phyloP scores from a whole-genome alignment of 2,329 filamentous ascomycete species.

The Aaosphaeria pasadenensis region DNA sequence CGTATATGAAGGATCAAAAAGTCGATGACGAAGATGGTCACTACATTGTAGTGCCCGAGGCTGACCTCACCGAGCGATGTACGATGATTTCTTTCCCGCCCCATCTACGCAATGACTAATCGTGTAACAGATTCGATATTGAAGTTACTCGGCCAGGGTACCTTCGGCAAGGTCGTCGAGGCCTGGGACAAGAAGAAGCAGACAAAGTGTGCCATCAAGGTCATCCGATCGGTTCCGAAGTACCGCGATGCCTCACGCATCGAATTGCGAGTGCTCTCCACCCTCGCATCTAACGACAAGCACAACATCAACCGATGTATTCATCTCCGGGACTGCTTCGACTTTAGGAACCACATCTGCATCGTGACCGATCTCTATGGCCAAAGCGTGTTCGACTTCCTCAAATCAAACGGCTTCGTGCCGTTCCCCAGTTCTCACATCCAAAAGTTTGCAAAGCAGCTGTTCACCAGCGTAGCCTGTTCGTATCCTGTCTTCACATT shows the following conservation, averaged over 20 bases:
- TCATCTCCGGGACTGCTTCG: constrained; percentile 93
- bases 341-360: constrained; percentile 96
- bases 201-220: constrained; percentile 89
- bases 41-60: constrained; percentile 88
- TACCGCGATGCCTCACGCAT: constrained; percentile 96
- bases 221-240: constrained; percentile 97
- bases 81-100: constrained; percentile 39
- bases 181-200: constrained; percentile 76
- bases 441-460: constrained; percentile 89
- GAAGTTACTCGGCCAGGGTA: constrained; percentile 90
- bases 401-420: constrained; percentile 92
- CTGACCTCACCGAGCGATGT: constrained; percentile 87
- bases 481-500: constrained; percentile 44
- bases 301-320: constrained; percentile 96
- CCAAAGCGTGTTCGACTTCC: constrained; percentile 96
- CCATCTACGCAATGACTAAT: constrained; percentile 11
- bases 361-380: constrained; percentile 75
- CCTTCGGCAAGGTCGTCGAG: constrained; percentile 97
- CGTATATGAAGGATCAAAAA: constrained; percentile 59
- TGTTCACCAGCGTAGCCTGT: constrained; percentile 99
- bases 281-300: constrained; percentile 84
- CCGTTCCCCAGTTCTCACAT: constrained; percentile 99
- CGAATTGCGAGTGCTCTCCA: constrained; percentile 88
- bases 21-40: constrained; percentile 97
- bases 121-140: constrained; percentile 70